Evolutionary conservation across 1,139 yeast genomes (phyloP), one percentile per base, ranked within the genome.

Genomic region (Suhomyces terraborum): DNA sequence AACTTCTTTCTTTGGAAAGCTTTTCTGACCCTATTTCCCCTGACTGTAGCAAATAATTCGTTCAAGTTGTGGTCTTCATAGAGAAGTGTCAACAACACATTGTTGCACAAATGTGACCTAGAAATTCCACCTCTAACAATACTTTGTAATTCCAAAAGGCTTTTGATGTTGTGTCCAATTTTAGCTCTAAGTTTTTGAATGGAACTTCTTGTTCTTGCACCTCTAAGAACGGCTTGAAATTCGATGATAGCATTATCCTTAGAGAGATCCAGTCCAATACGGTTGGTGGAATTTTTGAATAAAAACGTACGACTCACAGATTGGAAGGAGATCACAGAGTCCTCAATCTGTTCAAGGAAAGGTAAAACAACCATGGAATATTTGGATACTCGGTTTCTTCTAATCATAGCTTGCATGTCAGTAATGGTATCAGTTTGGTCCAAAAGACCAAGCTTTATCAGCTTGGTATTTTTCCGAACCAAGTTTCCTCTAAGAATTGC

Each of bases 71-170:
- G 45, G 42, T 75, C 79, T 49, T 69, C 70, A 36, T 64, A 64
- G 42, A 73, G 52, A 42, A 75, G 62, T 1, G 73, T 62, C 21
- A 75, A 63, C 50, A 77, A 59, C 2, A 75, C 72, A 41, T 56
- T 62, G 46, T 75, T 68, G 46, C 77, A 73, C 38, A 79, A 56
- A 24, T 61, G 65, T 3, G 70, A 66, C 50, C 88, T 66, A 1
- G 71, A 50, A 3, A 73, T 52, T 1, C 75, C 80, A 22, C 83
- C 87, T 46, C 86, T 68, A 1, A 72, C 67, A 43, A 76, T 66
- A 28, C 79, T 66, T 53, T 82, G 88, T 2, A 80, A 56, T 20
- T 71, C 77, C 4, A 42, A 35, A 6, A 69, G 42, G 1, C 46
- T 30, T 1, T 38, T 35, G 21, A 44, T 41, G 9, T 46, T 46